Evolutionary conservation across 768 basidiomycete species (phyloP), one percentile per base, ranked within the genome.

Genomic region (Termitomyces bulborhizus): DNA sequence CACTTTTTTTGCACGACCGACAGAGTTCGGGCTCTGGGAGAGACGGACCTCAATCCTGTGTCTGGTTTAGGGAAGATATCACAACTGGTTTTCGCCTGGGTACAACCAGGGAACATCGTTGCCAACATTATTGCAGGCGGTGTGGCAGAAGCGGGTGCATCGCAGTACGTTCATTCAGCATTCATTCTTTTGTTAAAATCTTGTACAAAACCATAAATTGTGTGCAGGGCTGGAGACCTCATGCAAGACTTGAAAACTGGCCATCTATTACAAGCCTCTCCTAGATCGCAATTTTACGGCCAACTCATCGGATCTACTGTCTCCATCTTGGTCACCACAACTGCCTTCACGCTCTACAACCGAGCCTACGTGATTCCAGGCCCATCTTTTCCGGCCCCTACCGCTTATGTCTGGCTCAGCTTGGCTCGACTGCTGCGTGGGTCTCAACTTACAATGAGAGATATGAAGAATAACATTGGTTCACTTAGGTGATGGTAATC

Each of bases 181-280:
- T 39, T 36, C 6, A 44, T 16, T 27, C 18, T 34, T 45, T 16
- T 37, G 15, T 34, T 34, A 8, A 1, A 9, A 9, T 9, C 11
- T 32, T 53, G 37, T 26, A 47, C 34, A 26, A 32, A 32, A 55
- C 12, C 34, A 54, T 57, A 48, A 62, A 53, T 24, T 7, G 37
- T 43, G 26, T 44, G 6, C 60, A 94, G 91, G 68, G 93, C 95
- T 6, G 96, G 94, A 15, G 96, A 98, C 66, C 82, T 98, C 8
- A 98, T 98, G 96, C 96, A 98, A 73, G 96, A 98, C 70, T 75
- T 98, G 56, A 98, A 98, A 73, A 97, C 96, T 2, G 96, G 96
- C 0, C 92, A 97, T 68, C 74, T 98, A n/a, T 81, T 92, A 53
- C 81, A 79, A 59, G 94, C 94, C 8, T 95, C 93, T 24, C 96